Evolutionary conservation across 306 rosid species (phyloP), one percentile per base, ranked within the genome.

Genomic region (Cucumis cinereus): DNA sequence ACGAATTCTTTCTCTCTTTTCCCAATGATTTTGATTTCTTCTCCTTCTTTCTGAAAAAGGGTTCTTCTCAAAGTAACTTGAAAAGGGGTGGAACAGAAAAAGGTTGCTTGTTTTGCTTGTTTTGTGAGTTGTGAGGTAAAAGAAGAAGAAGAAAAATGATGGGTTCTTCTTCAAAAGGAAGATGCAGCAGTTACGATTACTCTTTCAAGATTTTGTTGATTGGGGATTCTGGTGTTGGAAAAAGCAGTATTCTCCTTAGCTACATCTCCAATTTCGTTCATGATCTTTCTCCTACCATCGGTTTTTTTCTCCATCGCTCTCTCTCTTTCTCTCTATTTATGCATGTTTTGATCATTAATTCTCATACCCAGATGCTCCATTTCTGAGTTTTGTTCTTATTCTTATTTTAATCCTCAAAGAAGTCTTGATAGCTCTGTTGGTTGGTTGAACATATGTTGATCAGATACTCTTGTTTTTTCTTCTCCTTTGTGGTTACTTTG

Each of bases 141-240:
- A 43, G 49, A 43, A 43, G 49, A 43, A 43, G 16, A 17, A 33
- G 8, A 15, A n/a, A 26, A 75, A 75, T 77, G 53, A 90, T 92
- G 89, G 90, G 89, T 79, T 87, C 94, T 80, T 41, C 84, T 84
- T 77, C 86, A 12, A 88, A 82, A 85, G 93, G 77, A 35, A 88
- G 85, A 12, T 83, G 53, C 74, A 66, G 76, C 76, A 89, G 73
- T 81, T 83, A 77, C 76, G 99, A 94, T 86, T 90, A 90, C 90
- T 94, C 96, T 3, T 94, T 92, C 78, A 94, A 94, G 92, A 83
- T 94, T 24, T 80, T 92, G 81, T 55, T 94, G 92, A 81, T 87
- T 14, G 99, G 99, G 69, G 99, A 94, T 82, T 94, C 96, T 82
- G 96, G 96, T 60, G 99, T 94, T 80, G 99, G 99, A 69, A 94